Base-by-base conservation (phyloP, 768 basidiomycete species). In the Termitomyces sp. region DNA sequence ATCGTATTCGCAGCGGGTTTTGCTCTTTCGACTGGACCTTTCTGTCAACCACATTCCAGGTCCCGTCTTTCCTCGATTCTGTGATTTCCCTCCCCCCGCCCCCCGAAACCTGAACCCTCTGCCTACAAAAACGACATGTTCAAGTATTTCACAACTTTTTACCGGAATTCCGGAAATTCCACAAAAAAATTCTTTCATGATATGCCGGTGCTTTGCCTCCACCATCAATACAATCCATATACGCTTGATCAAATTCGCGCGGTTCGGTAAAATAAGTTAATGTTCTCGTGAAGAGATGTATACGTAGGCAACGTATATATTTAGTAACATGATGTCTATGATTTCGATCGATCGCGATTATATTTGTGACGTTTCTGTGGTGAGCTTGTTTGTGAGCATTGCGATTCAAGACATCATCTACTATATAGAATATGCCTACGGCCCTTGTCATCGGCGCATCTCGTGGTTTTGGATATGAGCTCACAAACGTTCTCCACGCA, bases 371-470 rank as follows among this genome's bases (percentile, higher is more conserved):
- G 43, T 45, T 10, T 4, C 43, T 45, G 15, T 4, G n/a, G 43
- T 20, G 43, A 45, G 4, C 38, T 12, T 1, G 38, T 38, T 3
- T 34, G 34, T 34, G 36, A 38, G 38, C 38, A 38, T 38, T 12
- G 32, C 17, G 25, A 34, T 34, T 8, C 25, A 25, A 25, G 49
- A 3, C 2, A 34, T 34, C 32, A 11, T 2, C 4, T 25, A 25
- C 25, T 25, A 25, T 25, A 25, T 6, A 5, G 29, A 42, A 43
- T 8, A 72, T 73, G 69, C 57, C 70, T 14, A 71, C 62, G 12
- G 56, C 69, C 1, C 74, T 82, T 53, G 71, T 82, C 60, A 67
- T 82, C 56, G 80, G 80, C 25, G 81, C 78, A 3, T 78, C 78
- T 7, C 74, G 78, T 42, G 80, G 80, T 17, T 73, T 82, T 2